A percentile compares a stretch with the other conserved stretches of the same genome.
Conservation (phyloP, 768 basidiomycete species). For the Xerocomus spinulosus region DNA sequence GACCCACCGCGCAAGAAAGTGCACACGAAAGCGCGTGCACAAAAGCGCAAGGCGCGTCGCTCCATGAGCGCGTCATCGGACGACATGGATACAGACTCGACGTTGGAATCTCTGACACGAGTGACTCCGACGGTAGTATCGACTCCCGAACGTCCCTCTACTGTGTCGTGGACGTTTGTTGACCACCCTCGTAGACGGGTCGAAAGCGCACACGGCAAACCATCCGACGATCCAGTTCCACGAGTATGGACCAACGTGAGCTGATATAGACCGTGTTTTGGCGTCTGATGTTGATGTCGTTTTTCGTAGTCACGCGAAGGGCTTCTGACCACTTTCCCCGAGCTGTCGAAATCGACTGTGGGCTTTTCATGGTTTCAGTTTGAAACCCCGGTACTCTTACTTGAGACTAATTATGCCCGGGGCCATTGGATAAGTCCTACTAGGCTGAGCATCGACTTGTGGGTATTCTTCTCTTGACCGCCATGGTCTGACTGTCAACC, state of each 20-base stretch:
- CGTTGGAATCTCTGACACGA: background rate
- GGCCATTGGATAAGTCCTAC: constrained; percentile 18
- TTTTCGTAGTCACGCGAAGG: constrained; percentile 19
- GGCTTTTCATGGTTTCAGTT: constrained; percentile 27
- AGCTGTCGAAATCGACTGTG: constrained; percentile 16
- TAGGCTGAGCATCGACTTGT: constrained; percentile 21
- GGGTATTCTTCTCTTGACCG: constrained; percentile 9
- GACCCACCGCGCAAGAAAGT: constrained; percentile 9
- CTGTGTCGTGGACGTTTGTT: constrained; percentile 20
- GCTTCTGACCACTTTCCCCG: constrained; percentile 21
- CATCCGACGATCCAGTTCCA: constrained; percentile 8
- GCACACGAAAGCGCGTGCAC: background rate
- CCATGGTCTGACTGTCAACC: background rate
- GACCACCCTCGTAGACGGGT: background rate
- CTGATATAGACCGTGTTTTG: background rate
- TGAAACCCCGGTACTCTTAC: constrained; percentile 24
- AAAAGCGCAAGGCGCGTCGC: background rate
- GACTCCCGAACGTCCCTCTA: background rate
- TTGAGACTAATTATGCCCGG: constrained; percentile 7
- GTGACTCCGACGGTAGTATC: background rate
- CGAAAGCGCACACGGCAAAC: background rate
- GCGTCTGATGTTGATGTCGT: background rate
- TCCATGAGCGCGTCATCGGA: background rate
- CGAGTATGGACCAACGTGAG: constrained; percentile 30
- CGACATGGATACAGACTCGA: background rate